Evolutionary conservation across 495 filamentous ascomycete genomes (phyloP).

Genomic region (Penicillium paxilli): DNA sequence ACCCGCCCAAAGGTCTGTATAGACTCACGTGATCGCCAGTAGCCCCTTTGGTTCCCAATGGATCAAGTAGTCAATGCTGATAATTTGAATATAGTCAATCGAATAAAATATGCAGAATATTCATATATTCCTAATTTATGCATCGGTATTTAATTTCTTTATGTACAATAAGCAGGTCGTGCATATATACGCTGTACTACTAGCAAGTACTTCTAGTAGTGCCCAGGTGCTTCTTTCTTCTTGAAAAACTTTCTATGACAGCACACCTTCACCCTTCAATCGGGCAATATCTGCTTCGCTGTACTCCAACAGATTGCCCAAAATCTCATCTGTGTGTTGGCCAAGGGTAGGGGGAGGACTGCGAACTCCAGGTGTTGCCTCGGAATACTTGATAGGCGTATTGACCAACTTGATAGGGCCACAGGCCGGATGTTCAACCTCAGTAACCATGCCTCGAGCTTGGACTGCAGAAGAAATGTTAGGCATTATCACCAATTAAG

Average conservation of each 20-base stretch:
- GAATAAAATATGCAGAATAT: too few relatives aligned
- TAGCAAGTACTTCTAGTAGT: too few relatives aligned
- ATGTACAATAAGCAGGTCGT: neutral
- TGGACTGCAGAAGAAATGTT: conserved; percentile 49
- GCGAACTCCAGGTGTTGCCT: conserved; percentile 73
- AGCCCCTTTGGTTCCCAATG: neutral
- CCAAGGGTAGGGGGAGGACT: conserved; percentile 83
- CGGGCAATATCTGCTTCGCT: conserved; percentile 58
- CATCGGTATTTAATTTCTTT: neutral
- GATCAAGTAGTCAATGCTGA: neutral
- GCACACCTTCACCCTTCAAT: conserved; percentile 67
- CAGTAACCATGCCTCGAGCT: conserved; percentile 84
- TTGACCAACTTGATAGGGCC: conserved; percentile 88
- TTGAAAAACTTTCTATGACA: conserved; percentile 44
- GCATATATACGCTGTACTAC: neutral
- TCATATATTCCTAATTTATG: neutral
- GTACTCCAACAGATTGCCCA: conserved; percentile 66
- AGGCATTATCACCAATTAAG: neutral
- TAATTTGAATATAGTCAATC: neutral
- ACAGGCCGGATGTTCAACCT: conserved; percentile 78
- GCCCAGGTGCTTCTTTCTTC: too few relatives aligned
- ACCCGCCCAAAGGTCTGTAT: conserved; percentile 1
- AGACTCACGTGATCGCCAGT: conserved; percentile 4
- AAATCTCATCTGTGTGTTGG: conserved; percentile 88
- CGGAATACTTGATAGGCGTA: conserved; percentile 94